A percentile compares a stretch with the other conserved stretches of the same genome.
These are phyloP conservation scores for Musa beccarii DNA, from an alignment of 176 grass and related monocot species.

Conservation along the genomic window DNA sequence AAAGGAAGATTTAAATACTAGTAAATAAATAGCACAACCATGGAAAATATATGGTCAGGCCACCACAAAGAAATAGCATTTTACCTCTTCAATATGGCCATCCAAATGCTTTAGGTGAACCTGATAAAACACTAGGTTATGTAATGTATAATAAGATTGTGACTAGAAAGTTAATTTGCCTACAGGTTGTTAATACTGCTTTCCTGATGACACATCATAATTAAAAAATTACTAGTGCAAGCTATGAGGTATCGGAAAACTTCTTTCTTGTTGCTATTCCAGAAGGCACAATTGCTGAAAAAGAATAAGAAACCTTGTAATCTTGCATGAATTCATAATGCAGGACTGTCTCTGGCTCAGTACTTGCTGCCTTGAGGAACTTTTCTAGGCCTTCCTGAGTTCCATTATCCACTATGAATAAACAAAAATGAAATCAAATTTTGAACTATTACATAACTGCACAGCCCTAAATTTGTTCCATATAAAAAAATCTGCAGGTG, in stretches of 20 bases:
- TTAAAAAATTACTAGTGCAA: background rate
- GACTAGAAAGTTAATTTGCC: background rate
- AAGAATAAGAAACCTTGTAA: slow-evolving; percentile 56
- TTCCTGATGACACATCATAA: background rate
- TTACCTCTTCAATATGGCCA: slow-evolving; percentile 90
- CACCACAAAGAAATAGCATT: background rate
- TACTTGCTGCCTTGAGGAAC: slow-evolving; percentile 85
- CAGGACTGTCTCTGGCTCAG: slow-evolving; percentile 78
- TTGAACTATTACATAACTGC: background rate
- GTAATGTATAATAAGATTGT: slow-evolving; percentile 8
- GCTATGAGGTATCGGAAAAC: background rate
- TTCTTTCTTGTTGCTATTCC: background rate
- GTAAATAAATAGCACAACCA: background rate
- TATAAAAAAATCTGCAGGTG: background rate
- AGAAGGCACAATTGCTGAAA: background rate
- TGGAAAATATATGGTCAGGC: slow-evolving; percentile 7
- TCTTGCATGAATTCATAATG: slow-evolving; percentile 99
- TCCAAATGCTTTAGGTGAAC: slow-evolving; percentile 97
- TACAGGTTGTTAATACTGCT: background rate
- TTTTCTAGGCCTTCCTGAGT: slow-evolving; percentile 85
- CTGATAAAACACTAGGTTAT: slow-evolving; percentile 25
- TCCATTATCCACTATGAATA: slow-evolving; percentile 78
- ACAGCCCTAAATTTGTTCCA: background rate
- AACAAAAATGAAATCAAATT: background rate
- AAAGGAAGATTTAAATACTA: slow-evolving; percentile 1